phyloP scores from a whole-genome alignment of 441 rosid species.

The Manihot esculenta region DNA sequence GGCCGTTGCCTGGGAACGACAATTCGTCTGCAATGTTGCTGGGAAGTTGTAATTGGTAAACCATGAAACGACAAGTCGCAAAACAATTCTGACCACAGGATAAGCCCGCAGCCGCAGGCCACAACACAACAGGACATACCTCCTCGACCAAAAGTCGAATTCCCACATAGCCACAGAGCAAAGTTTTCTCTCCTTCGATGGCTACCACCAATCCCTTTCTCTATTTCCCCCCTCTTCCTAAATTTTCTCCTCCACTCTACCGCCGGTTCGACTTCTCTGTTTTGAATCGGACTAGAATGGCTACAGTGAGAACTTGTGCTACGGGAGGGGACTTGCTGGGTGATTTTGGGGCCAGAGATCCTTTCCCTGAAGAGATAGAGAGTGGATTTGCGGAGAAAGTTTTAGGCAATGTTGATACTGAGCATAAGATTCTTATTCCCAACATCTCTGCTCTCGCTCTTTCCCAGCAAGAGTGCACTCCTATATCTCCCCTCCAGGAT shows the following conservation, averaged over 20 bases:
- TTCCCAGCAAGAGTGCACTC: constrained; percentile 54
- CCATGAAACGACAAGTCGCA: too few relatives aligned
- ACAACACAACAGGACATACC: not conserved
- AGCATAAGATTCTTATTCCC: constrained; percentile 85
- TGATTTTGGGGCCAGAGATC: constrained; percentile 89
- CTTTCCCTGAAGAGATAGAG: constrained; percentile 78
- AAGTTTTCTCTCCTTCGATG: too few relatives aligned
- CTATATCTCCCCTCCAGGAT: constrained; percentile 59
- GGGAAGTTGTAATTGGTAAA: too few relatives aligned
- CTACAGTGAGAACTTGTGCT: constrained; percentile 30
- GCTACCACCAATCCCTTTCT: constrained; percentile 31
- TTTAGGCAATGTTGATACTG: constrained; percentile 57
- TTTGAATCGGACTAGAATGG: constrained; percentile 16
- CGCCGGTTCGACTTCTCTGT: constrained; percentile 13
- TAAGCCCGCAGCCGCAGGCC: constrained; percentile 17
- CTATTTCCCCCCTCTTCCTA: constrained; percentile 21
- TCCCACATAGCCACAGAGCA: not conserved
- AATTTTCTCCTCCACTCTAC: constrained; percentile 22
- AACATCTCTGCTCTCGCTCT: constrained; percentile 72
- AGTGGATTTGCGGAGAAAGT: constrained; percentile 84
- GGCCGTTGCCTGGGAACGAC: too few relatives aligned
- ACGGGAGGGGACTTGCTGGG: constrained; percentile 53
- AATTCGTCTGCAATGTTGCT: too few relatives aligned
- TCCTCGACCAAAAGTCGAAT: too few relatives aligned
- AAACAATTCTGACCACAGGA: constrained; percentile 25